Percentiles rank a stretch among this genome's conserved stretches.
Evolutionary conservation across 2,329 filamentous ascomycete genomes (phyloP).

Genomic region (Fusarium pilosicola): DNA sequence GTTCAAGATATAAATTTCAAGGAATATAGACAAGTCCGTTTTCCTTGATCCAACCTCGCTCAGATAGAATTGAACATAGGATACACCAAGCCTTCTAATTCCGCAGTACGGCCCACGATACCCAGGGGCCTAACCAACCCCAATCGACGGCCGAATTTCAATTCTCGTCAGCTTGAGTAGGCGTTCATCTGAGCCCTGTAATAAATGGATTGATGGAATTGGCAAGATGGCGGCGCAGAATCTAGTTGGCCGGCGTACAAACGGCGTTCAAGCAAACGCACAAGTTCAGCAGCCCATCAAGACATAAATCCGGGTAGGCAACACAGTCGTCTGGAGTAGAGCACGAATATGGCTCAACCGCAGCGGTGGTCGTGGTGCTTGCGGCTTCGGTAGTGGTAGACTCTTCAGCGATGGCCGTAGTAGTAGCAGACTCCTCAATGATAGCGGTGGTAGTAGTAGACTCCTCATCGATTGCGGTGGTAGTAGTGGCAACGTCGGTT

Average conservation of each 20-base stretch:
- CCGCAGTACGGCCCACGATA: neutral
- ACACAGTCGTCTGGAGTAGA: neutral
- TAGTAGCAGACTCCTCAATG: neutral
- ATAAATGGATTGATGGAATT: too few species aligned
- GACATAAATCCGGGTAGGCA: neutral
- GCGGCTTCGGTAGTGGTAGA: neutral
- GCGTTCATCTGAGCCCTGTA: too few species aligned
- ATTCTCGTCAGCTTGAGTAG: too few species aligned
- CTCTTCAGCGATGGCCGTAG: neutral
- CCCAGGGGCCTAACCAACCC: fast-evolving
- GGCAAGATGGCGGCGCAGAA: too few species aligned
- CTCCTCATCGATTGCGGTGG: neutral
- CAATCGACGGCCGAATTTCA: fast-evolving
- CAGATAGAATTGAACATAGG: neutral
- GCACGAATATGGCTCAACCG: neutral
- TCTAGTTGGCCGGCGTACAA: neutral
- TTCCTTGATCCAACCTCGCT: neutral
- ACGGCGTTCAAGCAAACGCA: neutral
- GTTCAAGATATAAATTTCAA: too few species aligned
- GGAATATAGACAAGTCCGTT: neutral
- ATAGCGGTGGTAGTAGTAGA: neutral
- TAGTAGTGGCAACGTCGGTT: neutral
- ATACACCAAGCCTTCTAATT: neutral
- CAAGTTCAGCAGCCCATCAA: neutral
- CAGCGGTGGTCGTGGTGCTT: neutral